phyloP scores from a whole-genome alignment of 179 eudicot species.

The Beta corolliflora region DNA sequence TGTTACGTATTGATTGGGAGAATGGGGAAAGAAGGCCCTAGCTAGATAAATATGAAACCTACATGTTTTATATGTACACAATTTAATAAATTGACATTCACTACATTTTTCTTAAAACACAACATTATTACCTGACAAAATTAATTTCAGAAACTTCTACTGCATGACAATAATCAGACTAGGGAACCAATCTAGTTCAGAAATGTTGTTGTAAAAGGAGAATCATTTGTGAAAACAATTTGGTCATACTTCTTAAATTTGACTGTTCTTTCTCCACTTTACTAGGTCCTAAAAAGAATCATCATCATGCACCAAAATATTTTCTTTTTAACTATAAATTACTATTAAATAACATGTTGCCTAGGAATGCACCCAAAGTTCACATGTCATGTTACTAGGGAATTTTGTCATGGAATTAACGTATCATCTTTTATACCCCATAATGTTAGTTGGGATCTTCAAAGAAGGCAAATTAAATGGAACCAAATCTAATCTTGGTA shows the following conservation, averaged over 20 bases:
- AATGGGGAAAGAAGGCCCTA: too few relatives aligned
- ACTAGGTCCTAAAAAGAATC: slow-evolving; percentile 29
- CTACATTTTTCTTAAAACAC: not conserved
- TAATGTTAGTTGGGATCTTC: slow-evolving; percentile 34
- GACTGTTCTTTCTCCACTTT: slow-evolving; percentile 18
- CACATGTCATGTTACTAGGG: slow-evolving; percentile 28
- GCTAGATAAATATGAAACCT: too few relatives aligned
- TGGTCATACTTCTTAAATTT: slow-evolving; percentile 9
- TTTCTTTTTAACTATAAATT: slow-evolving; percentile 2
- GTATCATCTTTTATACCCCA: slow-evolving; percentile 10
- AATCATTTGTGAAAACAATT: slow-evolving; percentile 15
- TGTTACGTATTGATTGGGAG: not conserved
- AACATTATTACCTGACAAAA: slow-evolving; percentile 1
- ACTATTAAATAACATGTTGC: slow-evolving; percentile 2
- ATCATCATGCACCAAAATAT: slow-evolving; percentile 10
- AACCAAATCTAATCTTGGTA: slow-evolving; percentile 39
- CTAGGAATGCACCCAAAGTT: slow-evolving; percentile 29
- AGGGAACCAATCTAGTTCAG: slow-evolving; percentile 13
- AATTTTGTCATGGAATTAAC: slow-evolving; percentile 25
- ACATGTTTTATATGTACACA: not conserved
- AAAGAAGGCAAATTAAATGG: slow-evolving; percentile 1
- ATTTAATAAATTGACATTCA: not conserved
- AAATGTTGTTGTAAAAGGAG: not conserved
- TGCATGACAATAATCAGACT: slow-evolving; percentile 17
- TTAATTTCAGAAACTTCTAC: slow-evolving; percentile 24